Percentiles rank a stretch among this genome's conserved stretches.
Evolutionary conservation across 768 basidiomycete genomes (phyloP).

Genomic region (Paxillus rubicundulus): DNA sequence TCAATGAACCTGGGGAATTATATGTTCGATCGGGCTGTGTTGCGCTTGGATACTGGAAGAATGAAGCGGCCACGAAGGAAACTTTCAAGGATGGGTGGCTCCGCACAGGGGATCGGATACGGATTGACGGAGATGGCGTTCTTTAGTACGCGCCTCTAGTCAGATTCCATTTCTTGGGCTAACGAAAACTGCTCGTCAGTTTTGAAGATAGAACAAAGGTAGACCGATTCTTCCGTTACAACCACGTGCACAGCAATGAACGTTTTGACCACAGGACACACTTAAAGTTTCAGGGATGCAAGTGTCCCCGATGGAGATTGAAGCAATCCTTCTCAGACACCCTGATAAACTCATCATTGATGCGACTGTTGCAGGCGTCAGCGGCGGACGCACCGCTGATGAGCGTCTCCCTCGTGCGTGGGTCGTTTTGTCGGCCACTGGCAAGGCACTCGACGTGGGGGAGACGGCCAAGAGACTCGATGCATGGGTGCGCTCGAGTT

Average conservation of each 20-base stretch:
- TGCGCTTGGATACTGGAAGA: conserved; percentile 70
- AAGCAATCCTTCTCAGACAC: conserved; percentile 59
- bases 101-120: conserved; percentile 69
- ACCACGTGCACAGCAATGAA: background rate
- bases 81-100: conserved; percentile 75
- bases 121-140: conserved; percentile 55
- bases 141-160: conserved; percentile 52
- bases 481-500: conserved; percentile 55
- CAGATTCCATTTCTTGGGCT: background rate
- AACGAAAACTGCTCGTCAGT: conserved; percentile 33
- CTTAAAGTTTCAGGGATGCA: conserved; percentile 78
- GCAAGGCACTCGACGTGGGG: conserved; percentile 46
- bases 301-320: conserved; percentile 80
- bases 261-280: conserved; percentile 51
- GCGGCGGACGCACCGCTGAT: conserved; percentile 64
- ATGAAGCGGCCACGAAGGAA: conserved; percentile 60
- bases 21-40: conserved; percentile 56
- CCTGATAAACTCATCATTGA: conserved; percentile 62
- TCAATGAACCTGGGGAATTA: conserved; percentile 65
- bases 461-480: conserved; percentile 48
- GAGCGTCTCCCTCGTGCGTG: conserved; percentile 79
- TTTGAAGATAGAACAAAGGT: conserved; percentile 80
- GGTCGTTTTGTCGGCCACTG: conserved; percentile 62
- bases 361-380: conserved; percentile 70
- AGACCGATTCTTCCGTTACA: background rate